A percentile compares a stretch with the other conserved stretches of the same genome.
Conservation (phyloP, 106 monocot species). For the Apostasia ramifera region DNA sequence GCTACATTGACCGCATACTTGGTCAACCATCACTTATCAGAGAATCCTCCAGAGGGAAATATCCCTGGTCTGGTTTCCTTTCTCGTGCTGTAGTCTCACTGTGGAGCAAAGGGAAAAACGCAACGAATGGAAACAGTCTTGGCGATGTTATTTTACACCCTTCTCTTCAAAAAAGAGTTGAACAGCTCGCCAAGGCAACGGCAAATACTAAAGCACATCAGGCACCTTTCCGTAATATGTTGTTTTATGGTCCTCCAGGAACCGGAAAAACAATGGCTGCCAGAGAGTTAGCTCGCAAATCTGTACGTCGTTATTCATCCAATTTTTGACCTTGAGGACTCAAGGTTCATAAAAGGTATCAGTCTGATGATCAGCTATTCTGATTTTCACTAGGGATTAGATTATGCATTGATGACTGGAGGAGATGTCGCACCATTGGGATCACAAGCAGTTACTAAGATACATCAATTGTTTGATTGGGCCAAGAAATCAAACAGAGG, state of each 20-base stretch:
- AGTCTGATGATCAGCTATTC: background rate
- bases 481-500: slow-evolving; percentile 84
- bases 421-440: slow-evolving; percentile 97
- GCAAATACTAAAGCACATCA: slow-evolving; percentile 94
- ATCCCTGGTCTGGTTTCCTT: slow-evolving; percentile 84
- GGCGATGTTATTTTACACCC: slow-evolving; percentile 89
- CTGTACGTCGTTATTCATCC: slow-evolving; percentile 32
- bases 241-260: slow-evolving; percentile 96
- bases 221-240: slow-evolving; percentile 97
- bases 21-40: slow-evolving; percentile 95
- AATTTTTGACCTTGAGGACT: background rate
- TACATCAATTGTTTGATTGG: slow-evolving; percentile 98
- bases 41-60: slow-evolving; percentile 90
- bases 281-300: slow-evolving; percentile 81
- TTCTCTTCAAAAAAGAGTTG: slow-evolving; percentile 82
- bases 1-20: slow-evolving; percentile 86
- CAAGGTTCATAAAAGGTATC: no score
- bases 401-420: slow-evolving; percentile 98
- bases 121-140: slow-evolving; percentile 58
- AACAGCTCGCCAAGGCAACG: slow-evolving; percentile 78
- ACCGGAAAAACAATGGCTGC: slow-evolving; percentile 98
- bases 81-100: slow-evolving; percentile 48
- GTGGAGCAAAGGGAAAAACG: slow-evolving; percentile 19
- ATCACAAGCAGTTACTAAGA: slow-evolving; percentile 96
- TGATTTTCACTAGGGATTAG: slow-evolving; percentile 48